Evolutionary conservation across 2,329 filamentous ascomycete species (phyloP), one percentile per base, ranked within the genome.

Genomic region (Talaromyces rugulosus): DNA sequence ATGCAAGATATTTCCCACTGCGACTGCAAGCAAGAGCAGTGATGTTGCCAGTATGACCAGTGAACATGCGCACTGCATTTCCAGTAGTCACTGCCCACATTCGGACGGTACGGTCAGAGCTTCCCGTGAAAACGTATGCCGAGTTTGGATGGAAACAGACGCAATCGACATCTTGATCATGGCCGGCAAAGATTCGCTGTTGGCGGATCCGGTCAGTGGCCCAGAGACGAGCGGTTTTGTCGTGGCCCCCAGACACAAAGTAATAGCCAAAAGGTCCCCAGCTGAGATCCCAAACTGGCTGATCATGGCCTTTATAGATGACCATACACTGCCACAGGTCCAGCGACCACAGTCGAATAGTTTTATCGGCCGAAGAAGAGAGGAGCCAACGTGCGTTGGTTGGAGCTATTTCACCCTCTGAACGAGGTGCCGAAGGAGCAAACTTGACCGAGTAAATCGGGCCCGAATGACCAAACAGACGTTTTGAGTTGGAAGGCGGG

Each of bases 11-110:
- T 74, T 91, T 93, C 66, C 95, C 95, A 69, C 92, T 92, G 1
- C 91, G 92, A 27, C 91, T 89, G 70, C 92, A 96, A 66, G 94
- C 87, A 30, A 98, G 80, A 0, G 92, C 86, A 14, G 89, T 96
- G 72, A 98, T 88, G 70, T 92, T 91, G 56, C 95, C 92, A 0
- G 87, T 89, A 72, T 99, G 95, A 1, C 95, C 95, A 0, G 91
- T 92, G 72, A 98, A 96, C 70, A 98, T 87, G 30, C 95, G 89
- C 5, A 97, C 91, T 40, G 92, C 92, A 64, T 89, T 88, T 31
- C 95, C 95, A 8, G 89, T 94, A 11, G 87, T 85, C n/a, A 97
- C 86, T 9, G 92, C 89, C 95, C 95, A 99, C 94, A 99, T 98
- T 33, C 95, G 89, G 36, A 98, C 91, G 0, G 92, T 95, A 75